Evolutionary conservation across 805 yeast species (phyloP).

Genomic region (Candida maesae): DNA sequence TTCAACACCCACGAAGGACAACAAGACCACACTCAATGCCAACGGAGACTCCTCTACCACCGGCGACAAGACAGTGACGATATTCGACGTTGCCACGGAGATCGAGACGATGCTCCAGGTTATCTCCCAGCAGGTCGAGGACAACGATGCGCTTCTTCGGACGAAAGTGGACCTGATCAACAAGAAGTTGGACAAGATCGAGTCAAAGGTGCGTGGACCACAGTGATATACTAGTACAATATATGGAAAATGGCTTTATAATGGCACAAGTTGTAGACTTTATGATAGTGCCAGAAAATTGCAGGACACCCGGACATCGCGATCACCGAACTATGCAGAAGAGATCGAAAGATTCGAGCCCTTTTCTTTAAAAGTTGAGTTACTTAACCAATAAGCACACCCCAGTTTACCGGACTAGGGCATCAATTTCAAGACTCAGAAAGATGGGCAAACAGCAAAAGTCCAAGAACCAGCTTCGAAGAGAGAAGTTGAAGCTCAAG

Average conservation of each 20-base stretch:
- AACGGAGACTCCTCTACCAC: too few species aligned
- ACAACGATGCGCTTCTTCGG: constrained; percentile 20
- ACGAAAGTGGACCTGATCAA: constrained; percentile 23
- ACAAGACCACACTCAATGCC: neutral
- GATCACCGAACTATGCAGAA: too few species aligned
- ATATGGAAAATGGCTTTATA: neutral
- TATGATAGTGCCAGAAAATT: too few species aligned
- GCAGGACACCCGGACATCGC: too few species aligned
- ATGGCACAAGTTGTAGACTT: too few species aligned
- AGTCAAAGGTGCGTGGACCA: constrained; percentile 13
- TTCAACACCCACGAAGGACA: constrained; percentile 11
- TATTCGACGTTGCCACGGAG: constrained; percentile 32
- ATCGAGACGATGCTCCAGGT: constrained; percentile 25
- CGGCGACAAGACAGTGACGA: constrained; percentile 20
- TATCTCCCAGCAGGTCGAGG: constrained; percentile 25
- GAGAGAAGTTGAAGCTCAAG: constrained; percentile 26
- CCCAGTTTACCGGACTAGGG: neutral
- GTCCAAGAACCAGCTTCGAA: constrained; percentile 35
- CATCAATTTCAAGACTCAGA: too few species aligned
- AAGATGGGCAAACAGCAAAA: constrained; percentile 23
- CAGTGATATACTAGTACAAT: too few species aligned
- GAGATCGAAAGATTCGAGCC: too few species aligned
- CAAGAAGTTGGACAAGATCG: constrained; percentile 24
- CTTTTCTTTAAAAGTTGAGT: too few species aligned
- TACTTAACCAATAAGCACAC: too few species aligned